Evolutionary conservation across 1,284 basidiomycete species (phyloP).

Genomic region (Leccinum angustisporum): DNA sequence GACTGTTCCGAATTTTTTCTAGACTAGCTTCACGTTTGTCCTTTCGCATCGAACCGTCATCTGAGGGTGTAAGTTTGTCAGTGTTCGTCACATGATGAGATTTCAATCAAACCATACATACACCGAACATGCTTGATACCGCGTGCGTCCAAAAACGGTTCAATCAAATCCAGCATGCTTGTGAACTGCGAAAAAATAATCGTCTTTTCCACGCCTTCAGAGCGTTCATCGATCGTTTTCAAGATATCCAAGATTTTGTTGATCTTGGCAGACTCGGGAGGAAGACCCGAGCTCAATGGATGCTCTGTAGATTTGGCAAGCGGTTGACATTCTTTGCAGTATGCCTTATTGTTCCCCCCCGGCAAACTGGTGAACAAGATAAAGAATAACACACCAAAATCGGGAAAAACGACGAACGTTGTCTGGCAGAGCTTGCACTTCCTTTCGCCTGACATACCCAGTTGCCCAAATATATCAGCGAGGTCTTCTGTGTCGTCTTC

Average conservation of each 20-base stretch:
- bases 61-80: constrained; percentile 39
- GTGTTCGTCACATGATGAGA: not conserved
- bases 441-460: constrained; percentile 58
- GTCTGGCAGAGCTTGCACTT: constrained; percentile 78
- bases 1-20: constrained; percentile 66
- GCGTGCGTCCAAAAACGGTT: constrained; percentile 73
- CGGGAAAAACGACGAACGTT: constrained; percentile 47
- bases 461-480: constrained; percentile 68
- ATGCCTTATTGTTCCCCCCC: constrained; percentile 39
- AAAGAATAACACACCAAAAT: constrained; percentile 1
- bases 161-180: constrained; percentile 83
- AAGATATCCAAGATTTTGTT: constrained; percentile 80
- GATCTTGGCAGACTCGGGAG: constrained; percentile 85
- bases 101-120: constrained; percentile 46
- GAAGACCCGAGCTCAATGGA: constrained; percentile 37
- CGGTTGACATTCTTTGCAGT: constrained; percentile 62
- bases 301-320: constrained; percentile 44
- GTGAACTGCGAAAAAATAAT: constrained; percentile 93
- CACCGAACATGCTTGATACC: constrained; percentile 81
- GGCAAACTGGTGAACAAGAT: constrained; percentile 37
- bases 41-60: constrained; percentile 85
- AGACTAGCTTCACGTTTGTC: constrained; percentile 76
- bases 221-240: constrained; percentile 61
- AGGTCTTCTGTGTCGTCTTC: constrained; percentile 65
- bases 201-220: constrained; percentile 76